Evolutionary conservation across 148 eudicot genomes (phyloP).

Genomic region (Silene conica): DNA sequence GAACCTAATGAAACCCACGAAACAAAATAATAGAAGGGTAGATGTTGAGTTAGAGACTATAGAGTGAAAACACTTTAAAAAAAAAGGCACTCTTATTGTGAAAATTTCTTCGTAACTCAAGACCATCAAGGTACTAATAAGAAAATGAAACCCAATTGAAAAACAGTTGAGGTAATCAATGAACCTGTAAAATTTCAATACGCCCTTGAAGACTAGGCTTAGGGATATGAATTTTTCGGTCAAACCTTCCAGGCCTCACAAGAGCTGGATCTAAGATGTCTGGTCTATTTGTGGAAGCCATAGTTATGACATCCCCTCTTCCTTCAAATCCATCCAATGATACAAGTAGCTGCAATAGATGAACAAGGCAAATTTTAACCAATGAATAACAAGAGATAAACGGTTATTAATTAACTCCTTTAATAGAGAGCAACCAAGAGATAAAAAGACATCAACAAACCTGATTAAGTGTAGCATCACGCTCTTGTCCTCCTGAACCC

Average conservation of each 20-base stretch:
- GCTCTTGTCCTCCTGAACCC: constrained; percentile 99
- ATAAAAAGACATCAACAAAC: constrained; percentile 28
- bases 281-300: constrained; percentile 96
- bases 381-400: neutral
- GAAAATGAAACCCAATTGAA: constrained; percentile 3
- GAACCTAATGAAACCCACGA: constrained; percentile 50
- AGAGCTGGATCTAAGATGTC: constrained; percentile 94
- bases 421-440: constrained; percentile 8
- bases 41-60: neutral
- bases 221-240: constrained; percentile 79
- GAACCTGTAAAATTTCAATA: constrained; percentile 71
- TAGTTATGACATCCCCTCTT: constrained; percentile 87
- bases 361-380: constrained; percentile 4
- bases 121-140: constrained; percentile 6
- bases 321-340: constrained; percentile 98
- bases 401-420: constrained; percentile 6
- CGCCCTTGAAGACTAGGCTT: constrained; percentile 88
- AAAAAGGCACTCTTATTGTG: neutral
- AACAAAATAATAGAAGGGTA: neutral
- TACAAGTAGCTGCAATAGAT: constrained; percentile 68
- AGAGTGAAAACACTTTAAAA: neutral
- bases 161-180: neutral
- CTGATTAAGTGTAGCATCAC: constrained; percentile 98
- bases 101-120: neutral
- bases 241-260: constrained; percentile 94